Base-by-base conservation (phyloP, 164 flowering plant species). In the Cinnamomum micranthum region DNA sequence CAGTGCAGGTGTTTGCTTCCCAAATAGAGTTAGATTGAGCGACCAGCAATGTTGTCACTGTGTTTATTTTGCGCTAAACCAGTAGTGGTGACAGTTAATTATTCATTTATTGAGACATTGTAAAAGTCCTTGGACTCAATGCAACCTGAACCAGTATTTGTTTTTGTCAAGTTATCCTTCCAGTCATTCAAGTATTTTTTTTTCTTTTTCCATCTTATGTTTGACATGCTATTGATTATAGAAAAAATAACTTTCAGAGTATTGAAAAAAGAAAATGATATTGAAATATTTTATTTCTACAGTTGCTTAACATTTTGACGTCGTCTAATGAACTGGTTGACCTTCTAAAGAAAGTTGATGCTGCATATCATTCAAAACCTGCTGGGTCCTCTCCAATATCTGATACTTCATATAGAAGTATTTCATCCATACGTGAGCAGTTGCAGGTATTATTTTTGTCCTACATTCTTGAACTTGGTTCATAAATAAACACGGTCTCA, bases 361-460 rank as follows among this genome's bases (percentile, higher is more conserved):
- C 82, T 71, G 84, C 76, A 70, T 94, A 85, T 76, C 92, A 88
- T 82, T 86, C 89, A 41, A 86, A 83, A 80, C 82, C 76, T 15
- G 79, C 80, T 75, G 88, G 77, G 35, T 72, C 87, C 50, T 80
- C 88, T 71, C 85, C 86, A 20, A 60, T 59, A 75, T 78, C 84
- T 25, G 81, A 80, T 76, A 72, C 76, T 76, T 79, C 84, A 63
- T 77, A 80, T 64, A 85, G 86, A 85, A 87, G n/a, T 81, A 84
- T 91, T 74, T 91, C 97, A 50, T 75, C 79, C 31, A 89, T 92
- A 33, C 87, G 86, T 55, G 91, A 90, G 59, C 93, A 91, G 76
- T 74, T 94, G 77, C 87, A 88, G 94, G 98, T 91, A 82, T 58
- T 17, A 17, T 55, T 55, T 55, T 55, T 55, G 4, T 19, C 60